Evolutionary conservation across 768 basidiomycete genomes (phyloP).

Genomic region (Xerocomellus intermedius): DNA sequence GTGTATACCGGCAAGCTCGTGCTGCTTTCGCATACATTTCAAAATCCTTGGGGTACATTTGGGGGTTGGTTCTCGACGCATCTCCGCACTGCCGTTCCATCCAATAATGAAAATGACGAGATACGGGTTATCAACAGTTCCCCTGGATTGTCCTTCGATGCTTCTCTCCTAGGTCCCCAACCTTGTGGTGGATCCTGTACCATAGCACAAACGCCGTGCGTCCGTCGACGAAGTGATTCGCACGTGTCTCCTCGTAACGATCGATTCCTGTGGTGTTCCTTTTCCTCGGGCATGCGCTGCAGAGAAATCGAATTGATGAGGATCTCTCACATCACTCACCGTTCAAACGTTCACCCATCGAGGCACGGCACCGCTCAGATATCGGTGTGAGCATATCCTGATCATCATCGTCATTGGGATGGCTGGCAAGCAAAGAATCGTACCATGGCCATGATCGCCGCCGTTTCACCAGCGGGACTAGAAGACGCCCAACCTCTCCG

Average conservation of each 20-base stretch:
- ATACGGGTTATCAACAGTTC: slow-evolving; percentile 12
- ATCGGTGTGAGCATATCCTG: neutral
- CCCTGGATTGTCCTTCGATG: slow-evolving; percentile 21
- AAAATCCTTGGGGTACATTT: slow-evolving; percentile 7
- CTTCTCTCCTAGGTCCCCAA: slow-evolving; percentile 27
- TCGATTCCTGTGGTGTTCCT: slow-evolving; percentile 5
- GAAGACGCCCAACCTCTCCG: slow-evolving; percentile 7
- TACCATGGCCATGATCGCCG: slow-evolving; percentile 16
- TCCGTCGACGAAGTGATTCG: slow-evolving; percentile 16
- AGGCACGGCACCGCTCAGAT: slow-evolving; percentile 11
- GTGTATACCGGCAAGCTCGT: slow-evolving; percentile 12
- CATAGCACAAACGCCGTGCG: slow-evolving; percentile 21
- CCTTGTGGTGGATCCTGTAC: slow-evolving; percentile 26
- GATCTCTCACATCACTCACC: slow-evolving; percentile 15
- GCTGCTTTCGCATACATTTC: slow-evolving; percentile 10
- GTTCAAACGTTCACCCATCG: neutral
- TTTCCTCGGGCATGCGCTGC: slow-evolving; percentile 6
- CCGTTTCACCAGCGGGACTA: neutral
- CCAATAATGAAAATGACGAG: slow-evolving; percentile 29
- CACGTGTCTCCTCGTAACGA: slow-evolving; percentile 9
- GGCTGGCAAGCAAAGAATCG: neutral
- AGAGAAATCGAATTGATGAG: slow-evolving; percentile 20
- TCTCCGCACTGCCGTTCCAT: slow-evolving; percentile 26
- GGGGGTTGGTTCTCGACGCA: slow-evolving; percentile 17
- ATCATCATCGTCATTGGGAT: neutral